A percentile compares a stretch with the other conserved stretches of the same genome.
phyloP scores from a whole-genome alignment of 441 rosid species.

The Biscutella laevigata region DNA sequence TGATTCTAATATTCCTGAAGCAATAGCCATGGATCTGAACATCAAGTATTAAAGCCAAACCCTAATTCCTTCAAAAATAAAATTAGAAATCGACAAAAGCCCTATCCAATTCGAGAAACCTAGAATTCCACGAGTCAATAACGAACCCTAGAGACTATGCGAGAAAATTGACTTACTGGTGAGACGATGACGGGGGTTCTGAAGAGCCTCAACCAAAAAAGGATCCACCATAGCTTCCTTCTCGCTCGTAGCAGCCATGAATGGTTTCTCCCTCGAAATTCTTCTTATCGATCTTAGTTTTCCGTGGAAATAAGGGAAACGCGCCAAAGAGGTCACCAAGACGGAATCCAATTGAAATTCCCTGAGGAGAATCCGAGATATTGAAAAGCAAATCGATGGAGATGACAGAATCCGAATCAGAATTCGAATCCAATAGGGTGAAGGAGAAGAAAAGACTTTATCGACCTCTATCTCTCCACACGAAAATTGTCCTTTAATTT shows the following conservation, averaged over 20 bases:
- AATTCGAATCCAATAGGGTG: constrained; percentile 22
- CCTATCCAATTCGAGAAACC: constrained; percentile 5
- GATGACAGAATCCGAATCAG: constrained; percentile 15
- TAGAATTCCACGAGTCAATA: neutral
- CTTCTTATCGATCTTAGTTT: neutral
- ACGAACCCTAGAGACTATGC: constrained; percentile 12
- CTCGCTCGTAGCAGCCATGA: constrained; percentile 25
- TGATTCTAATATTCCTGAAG: neutral
- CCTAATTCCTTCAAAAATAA: neutral
- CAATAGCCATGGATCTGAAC: constrained; percentile 11
- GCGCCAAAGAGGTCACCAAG: neutral
- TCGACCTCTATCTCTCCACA: constrained; percentile 5
- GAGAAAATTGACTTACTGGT: constrained; percentile 45
- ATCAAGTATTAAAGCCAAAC: neutral
- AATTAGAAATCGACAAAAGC: constrained; percentile 14
- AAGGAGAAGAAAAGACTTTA: constrained; percentile 11
- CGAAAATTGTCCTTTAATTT: no score
- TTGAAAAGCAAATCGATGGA: constrained; percentile 17
- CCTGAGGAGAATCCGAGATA: constrained; percentile 14
- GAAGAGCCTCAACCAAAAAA: constrained; percentile 88
- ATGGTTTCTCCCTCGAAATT: constrained; percentile 28
- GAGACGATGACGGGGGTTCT: constrained; percentile 89
- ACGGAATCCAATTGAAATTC: constrained; percentile 5
- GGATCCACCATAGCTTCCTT: constrained; percentile 81
- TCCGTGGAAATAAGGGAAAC: neutral